phyloP scores from a whole-genome alignment of 331 rosid genomes.

The Arachis monticola region DNA sequence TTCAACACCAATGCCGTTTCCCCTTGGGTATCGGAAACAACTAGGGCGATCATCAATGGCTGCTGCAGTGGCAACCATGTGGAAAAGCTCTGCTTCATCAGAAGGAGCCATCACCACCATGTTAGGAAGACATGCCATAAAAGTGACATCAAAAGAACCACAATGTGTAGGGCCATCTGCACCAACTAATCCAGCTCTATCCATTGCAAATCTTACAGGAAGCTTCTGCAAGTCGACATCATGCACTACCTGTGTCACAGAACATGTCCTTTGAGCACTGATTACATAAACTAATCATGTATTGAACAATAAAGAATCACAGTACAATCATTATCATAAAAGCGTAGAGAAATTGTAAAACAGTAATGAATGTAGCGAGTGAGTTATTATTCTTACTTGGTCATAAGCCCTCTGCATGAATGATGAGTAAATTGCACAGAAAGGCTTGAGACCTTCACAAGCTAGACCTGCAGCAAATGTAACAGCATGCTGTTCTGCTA shows the following conservation, averaged over 20 bases:
- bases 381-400: constrained; percentile 59
- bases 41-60: constrained; percentile 95
- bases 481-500: constrained; percentile 87
- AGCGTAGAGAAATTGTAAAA: not conserved
- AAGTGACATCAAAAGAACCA: constrained; percentile 91
- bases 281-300: not conserved
- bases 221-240: constrained; percentile 96
- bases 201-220: constrained; percentile 97
- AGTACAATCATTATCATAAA: not conserved
- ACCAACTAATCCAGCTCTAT: constrained; percentile 96
- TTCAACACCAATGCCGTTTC: constrained; percentile 82
- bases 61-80: constrained; percentile 97
- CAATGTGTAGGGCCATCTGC: constrained; percentile 96
- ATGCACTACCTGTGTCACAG: constrained; percentile 77
- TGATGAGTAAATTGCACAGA: constrained; percentile 93
- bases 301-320: no score
- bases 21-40: constrained; percentile 96
- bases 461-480: constrained; percentile 98
- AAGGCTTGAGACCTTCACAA: constrained; percentile 91
- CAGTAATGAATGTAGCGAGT: constrained; percentile 2
- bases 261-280: constrained; percentile 13
- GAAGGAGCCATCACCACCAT: constrained; percentile 99
- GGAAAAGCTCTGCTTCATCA: constrained; percentile 90
- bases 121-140: constrained; percentile 98
- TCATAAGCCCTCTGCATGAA: constrained; percentile 97